Conservation (phyloP, 2,329 filamentous ascomycete genomes). For the Curvularia spicifera region DNA sequence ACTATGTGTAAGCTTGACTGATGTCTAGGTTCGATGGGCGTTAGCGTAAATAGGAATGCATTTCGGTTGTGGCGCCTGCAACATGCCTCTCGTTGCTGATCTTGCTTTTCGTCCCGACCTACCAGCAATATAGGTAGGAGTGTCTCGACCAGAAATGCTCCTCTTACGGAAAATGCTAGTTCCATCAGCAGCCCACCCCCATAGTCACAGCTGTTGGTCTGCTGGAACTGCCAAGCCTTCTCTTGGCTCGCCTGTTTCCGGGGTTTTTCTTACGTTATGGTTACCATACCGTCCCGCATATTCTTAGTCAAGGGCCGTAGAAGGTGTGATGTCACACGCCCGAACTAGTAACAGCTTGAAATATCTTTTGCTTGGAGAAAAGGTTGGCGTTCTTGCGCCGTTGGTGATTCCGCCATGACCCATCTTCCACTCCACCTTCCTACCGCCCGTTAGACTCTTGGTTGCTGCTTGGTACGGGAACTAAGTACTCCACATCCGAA, state of each 20-base stretch:
- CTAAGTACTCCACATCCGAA: background rate
- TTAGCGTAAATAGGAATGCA: background rate
- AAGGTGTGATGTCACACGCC: conserved; percentile 11
- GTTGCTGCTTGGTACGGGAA: background rate
- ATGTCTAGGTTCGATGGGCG: background rate
- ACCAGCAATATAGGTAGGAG: background rate
- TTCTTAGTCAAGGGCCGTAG: conserved; percentile 8
- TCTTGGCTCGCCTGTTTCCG: conserved; percentile 9
- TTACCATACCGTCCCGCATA: background rate
- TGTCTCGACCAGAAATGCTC: background rate
- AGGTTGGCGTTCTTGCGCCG: background rate
- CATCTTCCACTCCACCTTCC: background rate
- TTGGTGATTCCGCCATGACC: background rate
- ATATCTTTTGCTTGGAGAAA: background rate
- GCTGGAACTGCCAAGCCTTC: background rate
- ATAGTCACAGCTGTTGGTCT: background rate
- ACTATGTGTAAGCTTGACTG: conserved; percentile 30
- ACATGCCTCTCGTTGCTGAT: background rate
- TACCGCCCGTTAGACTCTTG: background rate
- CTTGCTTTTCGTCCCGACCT: background rate
- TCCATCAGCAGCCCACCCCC: background rate
- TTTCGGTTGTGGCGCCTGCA: background rate
- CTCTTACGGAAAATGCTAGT: background rate
- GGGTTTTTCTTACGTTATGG: conserved; percentile 18
- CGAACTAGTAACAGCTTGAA: background rate